These are phyloP conservation scores for Xylaria scruposa DNA, from an alignment of 495 filamentous ascomycete genomes.

Conservation along the genomic window DNA sequence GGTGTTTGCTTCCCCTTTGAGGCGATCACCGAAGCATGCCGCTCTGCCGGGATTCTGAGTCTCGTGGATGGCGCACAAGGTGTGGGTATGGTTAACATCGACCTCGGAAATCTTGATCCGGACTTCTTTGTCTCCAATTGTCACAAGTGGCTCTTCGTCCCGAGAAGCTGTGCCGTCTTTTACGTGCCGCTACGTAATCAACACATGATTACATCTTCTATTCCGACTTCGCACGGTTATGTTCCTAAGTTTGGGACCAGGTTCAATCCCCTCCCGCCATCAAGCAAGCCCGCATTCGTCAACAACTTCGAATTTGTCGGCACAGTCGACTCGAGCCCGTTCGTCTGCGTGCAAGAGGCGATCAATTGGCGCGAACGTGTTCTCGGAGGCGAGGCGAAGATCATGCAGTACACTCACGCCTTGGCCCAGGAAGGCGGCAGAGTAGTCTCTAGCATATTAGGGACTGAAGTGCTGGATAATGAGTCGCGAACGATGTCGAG, in stretches of 20 bases:
- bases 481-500: constrained; percentile 50
- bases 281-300: constrained; percentile 63
- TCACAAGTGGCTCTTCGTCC: constrained; percentile 88
- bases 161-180: constrained; percentile 74
- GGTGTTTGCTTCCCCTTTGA: constrained; percentile 80
- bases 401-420: constrained; percentile 61
- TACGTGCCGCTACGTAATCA: constrained; percentile 78
- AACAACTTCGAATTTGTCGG: constrained; percentile 78
- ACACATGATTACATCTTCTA: constrained; percentile 66
- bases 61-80: constrained; percentile 77
- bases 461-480: constrained; percentile 74
- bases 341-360: constrained; percentile 72
- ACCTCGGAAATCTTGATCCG: constrained; percentile 64
- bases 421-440: constrained; percentile 68
- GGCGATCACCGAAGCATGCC: constrained; percentile 62
- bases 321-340: constrained; percentile 74
- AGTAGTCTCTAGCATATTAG: constrained; percentile 64
- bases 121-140: constrained; percentile 82
- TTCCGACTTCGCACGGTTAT: constrained; percentile 72
- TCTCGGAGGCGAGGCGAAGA: constrained; percentile 76
- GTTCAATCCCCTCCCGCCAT: constrained; percentile 58
- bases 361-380: constrained; percentile 70
- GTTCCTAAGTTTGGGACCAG: constrained; percentile 39
- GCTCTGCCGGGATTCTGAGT: constrained; percentile 60
- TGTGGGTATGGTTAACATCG: constrained; percentile 71